phyloP scores from a whole-genome alignment of 208 protist genomes.

The Zelonia costaricensis region DNA sequence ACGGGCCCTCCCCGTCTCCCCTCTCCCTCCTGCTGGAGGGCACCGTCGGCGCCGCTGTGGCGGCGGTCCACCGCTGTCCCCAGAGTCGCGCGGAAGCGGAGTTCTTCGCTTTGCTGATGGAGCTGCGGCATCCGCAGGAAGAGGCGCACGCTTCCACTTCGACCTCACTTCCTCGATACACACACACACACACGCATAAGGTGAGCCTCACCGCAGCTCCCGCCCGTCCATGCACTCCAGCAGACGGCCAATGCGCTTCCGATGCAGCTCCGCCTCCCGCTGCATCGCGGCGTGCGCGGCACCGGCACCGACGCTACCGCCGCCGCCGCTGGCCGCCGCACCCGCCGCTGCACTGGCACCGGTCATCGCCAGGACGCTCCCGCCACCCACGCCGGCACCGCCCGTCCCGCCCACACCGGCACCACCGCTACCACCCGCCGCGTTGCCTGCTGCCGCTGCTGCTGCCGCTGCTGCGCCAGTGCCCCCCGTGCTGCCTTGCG shows the following conservation, averaged over 20 bases:
- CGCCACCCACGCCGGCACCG: neutral
- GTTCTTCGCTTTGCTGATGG: no score
- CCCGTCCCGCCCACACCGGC: neutral
- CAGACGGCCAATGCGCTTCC: conserved; percentile 25
- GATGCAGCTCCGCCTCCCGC: conserved; percentile 24
- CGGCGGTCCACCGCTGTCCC: no score
- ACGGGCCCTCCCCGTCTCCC: no score
- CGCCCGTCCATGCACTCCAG: conserved; percentile 34
- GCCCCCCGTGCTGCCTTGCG: no score
- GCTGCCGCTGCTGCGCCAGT: no score
- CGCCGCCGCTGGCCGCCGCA: neutral
- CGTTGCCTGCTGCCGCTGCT: neutral
- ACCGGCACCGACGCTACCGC: neutral
- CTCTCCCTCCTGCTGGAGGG: no score
- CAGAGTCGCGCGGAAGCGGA: no score
- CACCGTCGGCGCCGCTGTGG: no score
- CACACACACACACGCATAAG: neutral
- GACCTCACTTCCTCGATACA: no score
- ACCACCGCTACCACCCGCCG: neutral
- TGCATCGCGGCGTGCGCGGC: conserved; percentile 22
- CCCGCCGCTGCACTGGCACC: neutral
- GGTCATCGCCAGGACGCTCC: neutral
- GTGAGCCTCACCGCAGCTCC: conserved; percentile 6
- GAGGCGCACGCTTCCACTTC: no score
- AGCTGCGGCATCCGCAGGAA: no score